Conservation (phyloP, 306 rosid species). For the Neltuma alba region DNA sequence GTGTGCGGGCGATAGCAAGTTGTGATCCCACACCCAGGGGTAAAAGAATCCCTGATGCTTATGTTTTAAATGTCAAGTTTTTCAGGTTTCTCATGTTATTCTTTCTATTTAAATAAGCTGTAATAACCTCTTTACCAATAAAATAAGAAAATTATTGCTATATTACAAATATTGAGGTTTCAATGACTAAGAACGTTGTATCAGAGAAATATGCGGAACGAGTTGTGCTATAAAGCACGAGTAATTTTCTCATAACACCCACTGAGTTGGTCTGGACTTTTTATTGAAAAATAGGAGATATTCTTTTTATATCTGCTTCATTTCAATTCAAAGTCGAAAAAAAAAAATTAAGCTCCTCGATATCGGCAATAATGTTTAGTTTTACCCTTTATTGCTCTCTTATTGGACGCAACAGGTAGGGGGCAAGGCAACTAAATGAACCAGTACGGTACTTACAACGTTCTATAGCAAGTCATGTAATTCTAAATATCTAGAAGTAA, state of each 20-base stretch:
- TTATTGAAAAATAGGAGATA: too few relatives aligned
- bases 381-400: background rate
- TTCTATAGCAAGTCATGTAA: background rate
- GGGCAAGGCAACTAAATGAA: background rate
- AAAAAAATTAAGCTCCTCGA: background rate
- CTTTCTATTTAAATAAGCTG: conserved; percentile 10
- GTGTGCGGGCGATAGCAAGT: background rate
- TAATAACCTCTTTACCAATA: background rate
- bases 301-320: too few relatives aligned
- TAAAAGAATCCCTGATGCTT: background rate
- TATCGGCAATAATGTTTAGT: background rate
- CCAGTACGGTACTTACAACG: background rate
- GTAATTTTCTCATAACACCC: too few relatives aligned
- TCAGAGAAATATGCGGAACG: too few relatives aligned
- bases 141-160: background rate
- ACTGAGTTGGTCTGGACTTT: background rate
- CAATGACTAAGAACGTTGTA: too few relatives aligned
- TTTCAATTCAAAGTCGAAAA: too few relatives aligned
- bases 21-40: background rate
- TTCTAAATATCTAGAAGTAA: too few relatives aligned
- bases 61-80: background rate
- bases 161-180: too few relatives aligned
- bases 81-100: background rate
- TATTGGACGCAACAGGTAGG: background rate
- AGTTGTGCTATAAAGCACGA: too few relatives aligned